Conservation (phyloP, 495 filamentous ascomycete genomes). For the Daldinia vernicosa region DNA sequence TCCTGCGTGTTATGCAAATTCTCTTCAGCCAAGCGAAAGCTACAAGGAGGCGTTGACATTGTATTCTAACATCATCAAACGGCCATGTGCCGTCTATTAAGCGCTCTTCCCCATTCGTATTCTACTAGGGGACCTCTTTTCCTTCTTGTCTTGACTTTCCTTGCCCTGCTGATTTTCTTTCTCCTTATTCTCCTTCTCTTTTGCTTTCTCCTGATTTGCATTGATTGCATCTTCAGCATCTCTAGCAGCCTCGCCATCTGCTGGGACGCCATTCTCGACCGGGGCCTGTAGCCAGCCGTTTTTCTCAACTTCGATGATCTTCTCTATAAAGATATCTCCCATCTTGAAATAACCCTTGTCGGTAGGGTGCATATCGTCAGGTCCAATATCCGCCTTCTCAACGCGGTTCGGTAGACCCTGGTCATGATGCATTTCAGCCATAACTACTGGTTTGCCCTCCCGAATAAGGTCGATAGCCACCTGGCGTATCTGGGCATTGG, state of each 20-base stretch:
- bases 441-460: slow-evolving; percentile 44
- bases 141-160: not conserved
- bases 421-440: slow-evolving; percentile 42
- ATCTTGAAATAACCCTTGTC: slow-evolving; percentile 58
- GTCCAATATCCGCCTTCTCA: slow-evolving; percentile 40
- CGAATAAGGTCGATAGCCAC: slow-evolving; percentile 51
- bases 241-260: slow-evolving; percentile 45
- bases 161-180: slow-evolving; percentile 3
- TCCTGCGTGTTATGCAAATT: not conserved
- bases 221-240: slow-evolving; percentile 42
- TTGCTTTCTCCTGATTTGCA: slow-evolving; percentile 26
- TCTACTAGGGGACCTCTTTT: not conserved
- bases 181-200: slow-evolving; percentile 20
- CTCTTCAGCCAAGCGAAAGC: not conserved
- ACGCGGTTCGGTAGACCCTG: slow-evolving; percentile 44
- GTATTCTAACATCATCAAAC: not conserved
- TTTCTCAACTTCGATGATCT: slow-evolving; percentile 47
- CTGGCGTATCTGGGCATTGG: slow-evolving; percentile 47
- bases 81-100: slow-evolving; percentile 4
- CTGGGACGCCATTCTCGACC: slow-evolving; percentile 46
- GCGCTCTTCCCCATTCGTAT: not conserved
- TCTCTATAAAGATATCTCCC: slow-evolving; percentile 56
- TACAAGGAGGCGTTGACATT: not conserved
- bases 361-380: slow-evolving; percentile 52
- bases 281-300: slow-evolving; percentile 51